Evolutionary conservation across 2,329 filamentous ascomycete genomes (phyloP).

Genomic region (Aureobasidium lini): DNA sequence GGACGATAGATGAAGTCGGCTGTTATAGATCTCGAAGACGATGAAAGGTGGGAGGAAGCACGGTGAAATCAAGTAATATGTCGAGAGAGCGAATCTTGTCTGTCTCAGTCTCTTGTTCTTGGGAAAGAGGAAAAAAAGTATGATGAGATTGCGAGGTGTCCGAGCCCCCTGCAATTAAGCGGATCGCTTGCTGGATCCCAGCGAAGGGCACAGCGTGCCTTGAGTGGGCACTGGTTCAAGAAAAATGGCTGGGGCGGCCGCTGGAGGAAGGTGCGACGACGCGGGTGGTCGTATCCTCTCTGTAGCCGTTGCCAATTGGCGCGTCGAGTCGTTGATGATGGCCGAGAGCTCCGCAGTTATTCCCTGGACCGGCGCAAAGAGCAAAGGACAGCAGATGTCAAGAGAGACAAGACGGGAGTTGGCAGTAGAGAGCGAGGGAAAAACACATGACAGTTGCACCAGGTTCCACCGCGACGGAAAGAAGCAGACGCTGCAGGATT

Average conservation of each 20-base stretch:
- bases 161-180: constrained; percentile 4
- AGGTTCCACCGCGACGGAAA: neutral
- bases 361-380: neutral
- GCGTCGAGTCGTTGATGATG: neutral
- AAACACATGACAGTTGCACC: constrained; percentile 1
- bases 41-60: neutral
- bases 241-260: constrained; percentile 1
- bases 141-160: constrained; percentile 2
- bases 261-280: neutral
- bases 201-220: neutral
- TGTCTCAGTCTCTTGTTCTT: neutral
- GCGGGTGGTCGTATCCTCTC: neutral
- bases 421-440: neutral
- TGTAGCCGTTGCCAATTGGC: constrained; percentile 9
- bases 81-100: neutral
- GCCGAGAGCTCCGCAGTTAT: neutral
- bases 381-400: neutral
- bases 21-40: neutral
- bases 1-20: constrained; percentile 6
- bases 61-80: neutral
- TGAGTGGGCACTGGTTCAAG: neutral
- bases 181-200: neutral
- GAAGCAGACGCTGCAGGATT: neutral
- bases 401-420: neutral
- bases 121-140: neutral